Conservation (phyloP, 177 flowering plant genomes). For the Tripterygium wilfordii region DNA sequence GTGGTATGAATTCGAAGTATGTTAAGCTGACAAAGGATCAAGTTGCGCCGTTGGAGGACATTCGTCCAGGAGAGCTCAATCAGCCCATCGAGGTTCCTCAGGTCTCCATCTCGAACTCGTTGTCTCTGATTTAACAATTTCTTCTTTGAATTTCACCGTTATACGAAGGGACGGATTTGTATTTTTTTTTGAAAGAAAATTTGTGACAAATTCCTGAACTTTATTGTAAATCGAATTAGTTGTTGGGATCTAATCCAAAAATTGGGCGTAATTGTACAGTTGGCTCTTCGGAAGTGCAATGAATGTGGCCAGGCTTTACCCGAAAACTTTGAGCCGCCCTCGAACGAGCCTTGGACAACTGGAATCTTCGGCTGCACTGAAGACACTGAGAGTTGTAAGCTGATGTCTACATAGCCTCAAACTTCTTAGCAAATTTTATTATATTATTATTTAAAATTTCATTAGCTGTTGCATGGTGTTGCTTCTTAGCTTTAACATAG, state of each 20-base stretch:
- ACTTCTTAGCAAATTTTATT: too few species aligned
- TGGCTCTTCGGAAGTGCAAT: slow-evolving; percentile 52
- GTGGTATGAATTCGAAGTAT: slow-evolving; percentile 34
- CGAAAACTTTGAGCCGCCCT: slow-evolving; percentile 69
- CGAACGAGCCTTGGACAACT: slow-evolving; percentile 86
- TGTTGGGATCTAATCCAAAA: too few species aligned
- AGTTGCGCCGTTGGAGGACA: slow-evolving; percentile 41
- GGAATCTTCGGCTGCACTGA: slow-evolving; percentile 89
- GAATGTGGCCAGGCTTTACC: slow-evolving; percentile 94
- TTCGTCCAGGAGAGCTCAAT: slow-evolving; percentile 62
- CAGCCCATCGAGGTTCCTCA: slow-evolving; percentile 57
- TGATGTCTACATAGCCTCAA: too few species aligned
- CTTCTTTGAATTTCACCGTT: too few species aligned
- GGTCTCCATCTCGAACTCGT: slow-evolving; percentile 11
- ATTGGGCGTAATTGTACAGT: slow-evolving; percentile 29
- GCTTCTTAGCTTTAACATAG: too few species aligned
- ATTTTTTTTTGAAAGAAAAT: too few species aligned
- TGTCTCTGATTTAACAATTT: not conserved
- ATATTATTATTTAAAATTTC: too few species aligned
- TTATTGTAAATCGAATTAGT: too few species aligned
- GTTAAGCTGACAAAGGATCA: slow-evolving; percentile 60
- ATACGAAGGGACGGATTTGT: too few species aligned
- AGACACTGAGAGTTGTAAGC: slow-evolving; percentile 87
- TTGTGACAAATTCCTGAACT: too few species aligned
- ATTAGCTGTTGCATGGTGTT: too few species aligned